Percentiles rank a stretch among this genome's conserved stretches.
These are phyloP conservation scores for Sclerotinia borealis DNA, from an alignment of 2,329 filamentous ascomycete species.

Conservation along the genomic window DNA sequence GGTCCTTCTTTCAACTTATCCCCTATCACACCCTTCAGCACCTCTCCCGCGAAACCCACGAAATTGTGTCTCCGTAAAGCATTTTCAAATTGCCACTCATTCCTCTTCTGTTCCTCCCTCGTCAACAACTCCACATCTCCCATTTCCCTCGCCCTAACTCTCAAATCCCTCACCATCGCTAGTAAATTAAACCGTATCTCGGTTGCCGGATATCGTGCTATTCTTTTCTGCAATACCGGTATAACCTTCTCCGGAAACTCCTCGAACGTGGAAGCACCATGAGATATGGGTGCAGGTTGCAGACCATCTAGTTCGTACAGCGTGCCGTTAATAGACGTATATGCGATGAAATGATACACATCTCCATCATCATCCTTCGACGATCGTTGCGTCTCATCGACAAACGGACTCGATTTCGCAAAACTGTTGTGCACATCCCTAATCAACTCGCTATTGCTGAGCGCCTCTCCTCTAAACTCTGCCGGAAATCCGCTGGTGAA, in stretches of 20 bases:
- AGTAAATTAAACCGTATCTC: slow-evolving; percentile 97
- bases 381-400: slow-evolving; percentile 76
- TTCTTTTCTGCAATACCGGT: slow-evolving; percentile 76
- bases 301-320: slow-evolving; percentile 95
- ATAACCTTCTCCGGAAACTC: slow-evolving; percentile 78
- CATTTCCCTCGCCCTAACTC: slow-evolving; percentile 69
- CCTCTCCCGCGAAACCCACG: slow-evolving; percentile 86
- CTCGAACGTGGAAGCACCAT: slow-evolving; percentile 65
- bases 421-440: slow-evolving; percentile 67
- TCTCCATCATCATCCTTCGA: slow-evolving; percentile 68
- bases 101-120: slow-evolving; percentile 75
- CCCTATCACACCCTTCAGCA: slow-evolving; percentile 79
- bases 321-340: slow-evolving; percentile 70
- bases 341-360: slow-evolving; percentile 96
- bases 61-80: slow-evolving; percentile 89
- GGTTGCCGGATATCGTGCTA: slow-evolving; percentile 74
- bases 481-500: slow-evolving; percentile 64
- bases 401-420: slow-evolving; percentile 76
- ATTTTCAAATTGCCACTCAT: slow-evolving; percentile 92
- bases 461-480: slow-evolving; percentile 61
- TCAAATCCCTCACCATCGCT: slow-evolving; percentile 81
- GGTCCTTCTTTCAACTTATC: slow-evolving; percentile 63
- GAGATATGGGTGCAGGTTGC: slow-evolving; percentile 85
- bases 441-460: slow-evolving; percentile 59
- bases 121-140: slow-evolving; percentile 75